Conservation (phyloP, 495 filamentous ascomycete species). For the Glonium stellatum region DNA sequence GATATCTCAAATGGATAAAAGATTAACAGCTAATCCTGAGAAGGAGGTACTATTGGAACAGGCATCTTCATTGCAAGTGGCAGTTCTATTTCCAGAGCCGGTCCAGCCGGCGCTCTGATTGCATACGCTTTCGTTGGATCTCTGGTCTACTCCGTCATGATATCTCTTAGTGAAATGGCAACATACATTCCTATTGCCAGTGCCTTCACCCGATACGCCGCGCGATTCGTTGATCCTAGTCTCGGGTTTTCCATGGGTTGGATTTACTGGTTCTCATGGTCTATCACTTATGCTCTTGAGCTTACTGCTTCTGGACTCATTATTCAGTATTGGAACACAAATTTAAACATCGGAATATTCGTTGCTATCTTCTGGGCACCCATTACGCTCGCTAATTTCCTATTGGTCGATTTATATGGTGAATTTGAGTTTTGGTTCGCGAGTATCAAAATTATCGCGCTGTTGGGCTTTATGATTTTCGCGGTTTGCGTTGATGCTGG, state of each 20-base stretch:
- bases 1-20: background rate
- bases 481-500: slow-evolving; percentile 26
- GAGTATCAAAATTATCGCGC: slow-evolving; percentile 25
- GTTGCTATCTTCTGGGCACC: slow-evolving; percentile 28
- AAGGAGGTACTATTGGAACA: slow-evolving; percentile 34
- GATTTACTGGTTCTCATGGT: slow-evolving; percentile 29
- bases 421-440: slow-evolving; percentile 31
- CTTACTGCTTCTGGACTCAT: slow-evolving; percentile 29
- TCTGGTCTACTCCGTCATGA: slow-evolving; percentile 26
- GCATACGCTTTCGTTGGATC: slow-evolving; percentile 27
- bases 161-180: slow-evolving; percentile 24
- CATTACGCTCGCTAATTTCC: slow-evolving; percentile 23
- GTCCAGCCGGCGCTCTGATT: slow-evolving; percentile 25
- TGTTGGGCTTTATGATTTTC: slow-evolving; percentile 27
- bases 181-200: slow-evolving; percentile 26
- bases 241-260: slow-evolving; percentile 27
- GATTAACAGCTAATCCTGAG: background rate
- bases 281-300: slow-evolving; percentile 27
- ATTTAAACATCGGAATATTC: slow-evolving; percentile 32
- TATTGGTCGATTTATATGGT: slow-evolving; percentile 26
- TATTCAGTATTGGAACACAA: slow-evolving; percentile 26
- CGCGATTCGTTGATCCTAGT: slow-evolving; percentile 26
- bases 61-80: slow-evolving; percentile 37
- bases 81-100: slow-evolving; percentile 20
- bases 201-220: slow-evolving; percentile 40